Evolutionary conservation across 2,329 filamentous ascomycete species (phyloP), one percentile per base, ranked within the genome.

Genomic region (Curvularia eragrostidis): DNA sequence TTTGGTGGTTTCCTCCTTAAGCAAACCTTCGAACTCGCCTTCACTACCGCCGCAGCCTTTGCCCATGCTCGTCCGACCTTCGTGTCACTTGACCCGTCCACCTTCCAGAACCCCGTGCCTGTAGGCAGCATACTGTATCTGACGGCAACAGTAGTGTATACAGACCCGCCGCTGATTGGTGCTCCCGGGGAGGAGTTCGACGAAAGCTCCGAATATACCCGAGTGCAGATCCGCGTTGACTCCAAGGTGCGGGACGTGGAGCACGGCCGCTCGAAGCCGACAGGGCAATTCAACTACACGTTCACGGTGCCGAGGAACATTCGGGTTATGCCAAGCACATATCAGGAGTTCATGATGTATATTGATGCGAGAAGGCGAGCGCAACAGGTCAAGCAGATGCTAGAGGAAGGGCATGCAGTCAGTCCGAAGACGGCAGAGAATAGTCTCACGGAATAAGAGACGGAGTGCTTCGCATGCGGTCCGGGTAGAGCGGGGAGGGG

Each of bases 231-330:
- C 9, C 84, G 89, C 7, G 87, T 91, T 13, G 87, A 90, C 70
- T 87, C 86, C 32, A 90, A 89, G 70, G 89, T 91, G 13, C 80
- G 88, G 19, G 86, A 91, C 68, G 87, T 91, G 28, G 88, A 91
- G 75, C 88, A 91, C 67, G 87, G 86, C 5, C 82, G 83, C 48
- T 85, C 86, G 23, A 88, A 86, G 68, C 84, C 87, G 2, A 91
- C 89, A 0, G 89, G 89, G 4, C 87, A 89, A 66, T 91, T 92
- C 78, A 90, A 91, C 67, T 91, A 91, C 71, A 91, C 89, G 0
- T 91, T 91, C 70, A 81, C 66, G 1, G 87, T 90, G 2, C 84
- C 87, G 54, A 85, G 82, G 67, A 84, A 88, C 65, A 80, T 90
- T 44, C 83, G 86, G 66, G 85, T 91, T 19, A 85, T 90, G 79